phyloP scores from a whole-genome alignment of 345 rosid species.

The Brassica incana region DNA sequence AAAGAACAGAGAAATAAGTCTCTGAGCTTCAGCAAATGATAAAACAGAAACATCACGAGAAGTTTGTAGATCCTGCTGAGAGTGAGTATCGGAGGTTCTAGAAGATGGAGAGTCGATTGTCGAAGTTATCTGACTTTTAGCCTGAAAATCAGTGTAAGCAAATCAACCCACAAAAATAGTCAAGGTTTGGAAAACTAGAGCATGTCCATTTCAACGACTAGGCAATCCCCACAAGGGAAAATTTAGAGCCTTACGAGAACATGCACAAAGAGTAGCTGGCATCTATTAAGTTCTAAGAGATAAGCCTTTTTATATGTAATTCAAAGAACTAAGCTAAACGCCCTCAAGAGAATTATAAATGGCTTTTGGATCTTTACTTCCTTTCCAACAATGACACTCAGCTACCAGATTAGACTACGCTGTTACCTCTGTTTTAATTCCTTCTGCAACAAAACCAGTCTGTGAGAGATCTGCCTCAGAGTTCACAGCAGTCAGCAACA shows the following conservation, averaged over 20 bases:
- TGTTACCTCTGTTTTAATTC: conserved; percentile 63
- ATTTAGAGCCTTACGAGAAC: conserved; percentile 15
- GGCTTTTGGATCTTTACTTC: conserved; percentile 15
- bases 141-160: conserved; percentile 47
- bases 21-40: conserved; percentile 78
- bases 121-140: conserved; percentile 52
- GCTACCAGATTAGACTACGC: conserved; percentile 19
- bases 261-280: conserved; percentile 5
- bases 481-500: conserved; percentile 70
- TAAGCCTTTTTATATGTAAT: conserved; percentile 9
- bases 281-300: neutral
- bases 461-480: conserved; percentile 46
- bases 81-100: conserved; percentile 51
- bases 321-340: neutral
- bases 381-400: conserved; percentile 11
- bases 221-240: neutral
- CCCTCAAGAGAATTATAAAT: conserved; percentile 15
- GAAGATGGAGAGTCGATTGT: conserved; percentile 55
- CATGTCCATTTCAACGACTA: neutral
- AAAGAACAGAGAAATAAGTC: conserved; percentile 76
- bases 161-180: conserved; percentile 16
- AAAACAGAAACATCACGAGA: conserved; percentile 50
- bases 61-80: conserved; percentile 44
- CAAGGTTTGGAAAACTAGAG: conserved; percentile 16
- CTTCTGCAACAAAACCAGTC: conserved; percentile 48